Conservation (phyloP, 805 yeast genomes). For the Kluyveromyces siamensis region DNA sequence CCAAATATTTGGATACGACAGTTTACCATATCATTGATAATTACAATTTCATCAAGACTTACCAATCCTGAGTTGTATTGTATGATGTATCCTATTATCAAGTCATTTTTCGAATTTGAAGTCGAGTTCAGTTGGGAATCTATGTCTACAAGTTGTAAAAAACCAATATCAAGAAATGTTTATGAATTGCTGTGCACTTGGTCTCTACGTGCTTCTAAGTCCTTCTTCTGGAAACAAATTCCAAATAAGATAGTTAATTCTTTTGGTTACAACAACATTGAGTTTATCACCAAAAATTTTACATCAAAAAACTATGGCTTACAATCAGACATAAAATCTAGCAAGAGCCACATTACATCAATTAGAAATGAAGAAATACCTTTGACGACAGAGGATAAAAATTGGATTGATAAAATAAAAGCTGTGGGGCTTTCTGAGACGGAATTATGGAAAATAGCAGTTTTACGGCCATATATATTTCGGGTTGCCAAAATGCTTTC, state of each 20-base stretch:
- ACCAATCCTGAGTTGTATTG: conserved; percentile 77
- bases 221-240: conserved; percentile 72
- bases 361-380: conserved; percentile 39
- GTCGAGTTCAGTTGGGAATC: conserved; percentile 59
- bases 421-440: conserved; percentile 63
- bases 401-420: conserved; percentile 64
- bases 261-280: conserved; percentile 34
- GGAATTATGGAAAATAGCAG: conserved; percentile 78
- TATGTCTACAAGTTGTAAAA: conserved; percentile 56
- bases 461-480: conserved; percentile 56
- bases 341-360: conserved; percentile 25
- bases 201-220: conserved; percentile 56
- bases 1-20: conserved; percentile 85
- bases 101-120: conserved; percentile 72
- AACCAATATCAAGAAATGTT: conserved; percentile 57
- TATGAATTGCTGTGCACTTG: conserved; percentile 59
- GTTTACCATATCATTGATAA: conserved; percentile 49
- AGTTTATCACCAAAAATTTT: conserved; percentile 22
- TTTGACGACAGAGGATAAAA: conserved; percentile 54
- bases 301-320: conserved; percentile 23
- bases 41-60: conserved; percentile 52
- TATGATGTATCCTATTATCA: conserved; percentile 68
- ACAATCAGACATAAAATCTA: conserved; percentile 7
- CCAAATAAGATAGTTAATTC: conserved; percentile 31
- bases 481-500: conserved; percentile 41